These are phyloP conservation scores for Vitis hybrid DNA, from an alignment of 177 flowering plant species.

Conservation along the genomic window DNA sequence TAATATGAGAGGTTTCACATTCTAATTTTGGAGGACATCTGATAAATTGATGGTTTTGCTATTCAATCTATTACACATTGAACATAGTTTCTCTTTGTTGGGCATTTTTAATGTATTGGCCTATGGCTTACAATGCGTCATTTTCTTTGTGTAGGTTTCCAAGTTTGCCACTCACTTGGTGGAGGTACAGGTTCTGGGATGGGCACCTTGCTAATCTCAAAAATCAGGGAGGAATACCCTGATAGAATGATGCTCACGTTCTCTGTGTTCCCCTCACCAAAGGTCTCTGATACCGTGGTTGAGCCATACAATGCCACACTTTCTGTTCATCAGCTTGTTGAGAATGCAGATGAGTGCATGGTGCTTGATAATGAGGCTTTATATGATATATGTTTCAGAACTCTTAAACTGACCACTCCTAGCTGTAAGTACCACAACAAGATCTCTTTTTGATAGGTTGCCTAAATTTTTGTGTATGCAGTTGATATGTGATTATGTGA, in stretches of 20 bases:
- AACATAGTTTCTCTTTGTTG: no score
- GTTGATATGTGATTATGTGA: not conserved
- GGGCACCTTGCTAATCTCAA: constrained; percentile 64
- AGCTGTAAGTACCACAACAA: constrained; percentile 42
- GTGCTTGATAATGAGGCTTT: constrained; percentile 66
- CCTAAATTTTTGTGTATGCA: not conserved
- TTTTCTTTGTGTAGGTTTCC: constrained; percentile 44
- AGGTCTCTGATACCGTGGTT: constrained; percentile 70
- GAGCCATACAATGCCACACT: constrained; percentile 79
- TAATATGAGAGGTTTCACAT: no score
- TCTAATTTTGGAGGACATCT: no score
- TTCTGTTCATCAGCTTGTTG: constrained; percentile 72
- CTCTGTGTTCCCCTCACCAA: constrained; percentile 69
- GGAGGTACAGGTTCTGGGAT: constrained; percentile 77
- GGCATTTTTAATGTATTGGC: not conserved
- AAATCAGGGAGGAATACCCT: constrained; percentile 70
- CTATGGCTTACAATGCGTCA: not conserved
- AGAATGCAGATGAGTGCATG: constrained; percentile 79
- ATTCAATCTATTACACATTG: no score
- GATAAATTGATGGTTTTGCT: no score
- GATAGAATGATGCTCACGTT: constrained; percentile 76
- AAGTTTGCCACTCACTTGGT: constrained; percentile 71
- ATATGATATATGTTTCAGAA: constrained; percentile 60
- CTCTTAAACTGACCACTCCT: constrained; percentile 61
- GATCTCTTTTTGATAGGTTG: not conserved